Evolutionary conservation across 805 yeast genomes (phyloP), one percentile per base, ranked within the genome.

Genomic region (Zygoascus tannicola): DNA sequence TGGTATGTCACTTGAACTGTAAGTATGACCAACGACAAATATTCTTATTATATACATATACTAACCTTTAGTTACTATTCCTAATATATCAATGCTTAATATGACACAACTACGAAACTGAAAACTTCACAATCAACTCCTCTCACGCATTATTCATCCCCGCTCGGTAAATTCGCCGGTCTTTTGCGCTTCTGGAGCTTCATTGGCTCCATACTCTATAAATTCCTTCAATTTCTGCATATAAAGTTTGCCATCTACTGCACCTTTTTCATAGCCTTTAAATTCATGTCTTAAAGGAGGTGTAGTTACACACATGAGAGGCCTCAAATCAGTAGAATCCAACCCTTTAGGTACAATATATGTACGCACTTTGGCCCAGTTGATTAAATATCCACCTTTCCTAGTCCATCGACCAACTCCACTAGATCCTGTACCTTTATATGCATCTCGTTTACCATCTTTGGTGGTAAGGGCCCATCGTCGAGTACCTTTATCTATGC

Each of bases 361-460:
- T 0, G 97, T 86, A 56, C 96, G 74, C 23, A 90, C 97, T 58
- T 81, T 86, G 37, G 66, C 64, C 85, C 94, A 90, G 66, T 85
- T 74, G 49, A 92, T 75, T 4, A 75, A 68, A 63, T 86, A 92
- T 19, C 75, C 74, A 43, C 95, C 97, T 48, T 70, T 73, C 30
- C 71, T 69, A 43, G 92, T 82, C 58, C 81, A 77, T 43, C 70
- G 71, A 60, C 99, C 99, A 50, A 86, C 77, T 63, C 97, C 97
- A 2, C 94, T 75, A 4, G 98, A 85, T 46, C 97, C 76, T 19
- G 97, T 92, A 70, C 99, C 99, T 64, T 92, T 92, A 68, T 92
- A 92, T 67, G 73, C 84, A 55, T 84, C 81, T 69, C 88, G 87
- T 66, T 92, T 90, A 57, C 98, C 97, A 60, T 85, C 86, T 57